Percentiles rank a stretch among this genome's conserved stretches.
Evolutionary conservation across 1,284 basidiomycete species (phyloP).

Genomic region (Boletus semigastroideus): DNA sequence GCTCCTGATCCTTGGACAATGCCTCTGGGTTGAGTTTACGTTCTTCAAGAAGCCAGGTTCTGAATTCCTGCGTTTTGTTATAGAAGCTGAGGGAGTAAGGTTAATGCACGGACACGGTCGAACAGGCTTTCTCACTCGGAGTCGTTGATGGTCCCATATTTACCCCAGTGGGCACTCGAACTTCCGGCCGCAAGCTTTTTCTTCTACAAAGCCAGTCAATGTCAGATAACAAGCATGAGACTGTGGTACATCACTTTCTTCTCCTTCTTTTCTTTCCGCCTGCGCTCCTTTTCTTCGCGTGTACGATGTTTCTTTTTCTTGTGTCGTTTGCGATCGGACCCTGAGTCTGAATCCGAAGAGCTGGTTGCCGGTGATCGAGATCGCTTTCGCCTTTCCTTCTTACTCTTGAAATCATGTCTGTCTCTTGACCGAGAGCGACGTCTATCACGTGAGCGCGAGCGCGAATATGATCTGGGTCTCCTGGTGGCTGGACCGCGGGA

Average conservation of each 20-base stretch:
- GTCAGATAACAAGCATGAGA: background rate
- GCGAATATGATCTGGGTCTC: slow-evolving; percentile 23
- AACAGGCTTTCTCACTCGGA: slow-evolving; percentile 57
- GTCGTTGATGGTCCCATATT: slow-evolving; percentile 83
- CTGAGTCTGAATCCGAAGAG: slow-evolving; percentile 36
- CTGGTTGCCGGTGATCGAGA: slow-evolving; percentile 41
- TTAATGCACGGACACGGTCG: slow-evolving; percentile 14
- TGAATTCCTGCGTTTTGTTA: slow-evolving; percentile 79
- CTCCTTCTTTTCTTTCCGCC: slow-evolving; percentile 66
- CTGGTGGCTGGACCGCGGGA: slow-evolving; percentile 18
- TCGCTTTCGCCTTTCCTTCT: slow-evolving; percentile 33
- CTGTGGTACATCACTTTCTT: slow-evolving; percentile 49
- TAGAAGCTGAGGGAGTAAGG: slow-evolving; percentile 54
- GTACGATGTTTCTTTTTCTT: slow-evolving; percentile 48
- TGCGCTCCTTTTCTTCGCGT: slow-evolving; percentile 55
- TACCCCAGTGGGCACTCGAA: slow-evolving; percentile 72
- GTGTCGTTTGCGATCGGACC: slow-evolving; percentile 39
- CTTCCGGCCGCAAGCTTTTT: slow-evolving; percentile 55
- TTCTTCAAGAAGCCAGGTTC: slow-evolving; percentile 89
- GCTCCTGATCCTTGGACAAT: slow-evolving; percentile 77
- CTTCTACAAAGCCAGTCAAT: slow-evolving; percentile 41
- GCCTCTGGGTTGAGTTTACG: slow-evolving; percentile 86
- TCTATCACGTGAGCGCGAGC: slow-evolving; percentile 26
- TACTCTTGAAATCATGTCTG: slow-evolving; percentile 23
- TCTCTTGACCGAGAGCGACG: slow-evolving; percentile 32